A percentile compares a stretch with the other conserved stretches of the same genome.
phyloP scores from a whole-genome alignment of 805 yeast genomes.

The Debaryomyces hansenii region DNA sequence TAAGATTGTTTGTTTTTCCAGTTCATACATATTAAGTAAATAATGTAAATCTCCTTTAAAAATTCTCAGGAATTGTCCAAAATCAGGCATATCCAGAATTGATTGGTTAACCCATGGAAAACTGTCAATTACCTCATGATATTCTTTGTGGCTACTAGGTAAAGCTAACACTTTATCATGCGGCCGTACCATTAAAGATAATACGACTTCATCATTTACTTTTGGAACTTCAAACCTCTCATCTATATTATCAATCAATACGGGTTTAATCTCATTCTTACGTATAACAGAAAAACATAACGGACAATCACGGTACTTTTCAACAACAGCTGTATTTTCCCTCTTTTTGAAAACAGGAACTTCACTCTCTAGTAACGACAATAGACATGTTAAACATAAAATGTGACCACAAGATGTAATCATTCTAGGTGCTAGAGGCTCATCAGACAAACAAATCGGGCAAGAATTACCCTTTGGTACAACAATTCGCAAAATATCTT shows the following conservation, averaged over 20 bases:
- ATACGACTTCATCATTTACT: constrained; percentile 51
- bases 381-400: constrained; percentile 78
- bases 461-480: constrained; percentile 77
- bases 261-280: constrained; percentile 65
- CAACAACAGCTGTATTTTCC: constrained; percentile 35
- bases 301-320: constrained; percentile 73
- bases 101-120: constrained; percentile 55
- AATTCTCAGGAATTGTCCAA: constrained; percentile 57
- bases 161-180: constrained; percentile 51
- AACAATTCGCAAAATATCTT: constrained; percentile 67
- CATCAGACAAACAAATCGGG: constrained; percentile 87
- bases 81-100: constrained; percentile 17
- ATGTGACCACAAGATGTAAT: constrained; percentile 87
- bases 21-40: constrained; percentile 51
- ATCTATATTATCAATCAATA: constrained; percentile 47
- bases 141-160: constrained; percentile 35
- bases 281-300: constrained; percentile 62
- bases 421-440: constrained; percentile 92
- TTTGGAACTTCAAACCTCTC: constrained; percentile 60
- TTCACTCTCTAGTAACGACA: constrained; percentile 65
- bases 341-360: constrained; percentile 39
- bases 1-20: constrained; percentile 57
- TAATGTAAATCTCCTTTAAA: constrained; percentile 64
- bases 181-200: constrained; percentile 61
- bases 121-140: constrained; percentile 31